These are phyloP conservation scores for Paecilomyces sp. DNA, from an alignment of 2,329 filamentous ascomycete species.

Conservation along the genomic window DNA sequence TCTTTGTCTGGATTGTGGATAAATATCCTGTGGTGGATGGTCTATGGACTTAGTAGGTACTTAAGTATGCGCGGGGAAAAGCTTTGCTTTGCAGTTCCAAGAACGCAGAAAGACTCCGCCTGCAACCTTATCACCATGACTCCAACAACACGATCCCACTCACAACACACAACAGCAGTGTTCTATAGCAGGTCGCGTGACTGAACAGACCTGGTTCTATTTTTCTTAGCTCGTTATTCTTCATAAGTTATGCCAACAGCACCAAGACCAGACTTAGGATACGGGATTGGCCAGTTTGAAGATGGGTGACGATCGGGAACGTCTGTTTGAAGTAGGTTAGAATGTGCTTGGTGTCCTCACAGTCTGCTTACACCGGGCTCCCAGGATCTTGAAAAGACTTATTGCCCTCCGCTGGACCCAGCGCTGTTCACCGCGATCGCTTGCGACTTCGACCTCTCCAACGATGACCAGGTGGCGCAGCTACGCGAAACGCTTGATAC, in stretches of 20 bases:
- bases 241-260: not conserved
- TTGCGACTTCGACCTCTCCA: conserved; percentile 61
- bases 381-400: conserved; percentile 54
- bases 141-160: not conserved
- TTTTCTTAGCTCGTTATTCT: not conserved
- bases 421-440: conserved; percentile 69
- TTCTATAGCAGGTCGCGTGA: not conserved
- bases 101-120: not conserved
- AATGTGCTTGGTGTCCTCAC: not conserved
- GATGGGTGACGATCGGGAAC: conserved; percentile 5
- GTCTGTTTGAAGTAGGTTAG: conserved; percentile 5
- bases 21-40: too few relatives aligned
- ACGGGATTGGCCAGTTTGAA: conserved; percentile 5
- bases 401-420: conserved; percentile 68
- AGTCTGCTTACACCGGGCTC: too few relatives aligned
- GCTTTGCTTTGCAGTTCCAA: not conserved
- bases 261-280: conserved; percentile 2
- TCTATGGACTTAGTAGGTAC: too few relatives aligned
- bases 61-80: not conserved
- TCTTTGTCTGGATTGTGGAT: not conserved
- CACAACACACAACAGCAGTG: not conserved
- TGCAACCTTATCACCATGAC: not conserved
- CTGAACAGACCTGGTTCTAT: not conserved
- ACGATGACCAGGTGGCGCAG: conserved; percentile 44
- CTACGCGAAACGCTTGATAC: conserved; percentile 56